Conservation (phyloP, 73 alveolate species). For the Breviolum minutum region DNA sequence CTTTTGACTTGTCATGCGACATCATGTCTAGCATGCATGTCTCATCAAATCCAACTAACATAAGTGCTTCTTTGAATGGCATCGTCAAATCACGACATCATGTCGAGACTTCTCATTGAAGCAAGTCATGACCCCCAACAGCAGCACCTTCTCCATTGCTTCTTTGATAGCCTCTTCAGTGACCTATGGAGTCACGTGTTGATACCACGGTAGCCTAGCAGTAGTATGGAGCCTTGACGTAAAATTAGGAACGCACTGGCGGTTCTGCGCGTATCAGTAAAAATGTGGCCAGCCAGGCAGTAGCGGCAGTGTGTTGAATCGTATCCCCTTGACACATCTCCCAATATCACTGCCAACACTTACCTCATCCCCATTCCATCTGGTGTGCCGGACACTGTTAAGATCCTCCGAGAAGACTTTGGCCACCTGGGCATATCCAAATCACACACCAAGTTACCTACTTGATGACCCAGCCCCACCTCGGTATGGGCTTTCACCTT, state of each 20-base stretch:
- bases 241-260: too few species aligned
- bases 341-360: not conserved
- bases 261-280: too few species aligned
- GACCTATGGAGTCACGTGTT: not conserved
- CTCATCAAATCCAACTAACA: not conserved
- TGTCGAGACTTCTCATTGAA: not conserved
- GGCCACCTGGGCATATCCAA: conserved; percentile 25
- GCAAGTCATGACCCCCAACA: not conserved
- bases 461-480: not conserved
- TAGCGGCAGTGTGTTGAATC: too few species aligned
- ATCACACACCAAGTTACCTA: not conserved
- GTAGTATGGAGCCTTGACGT: too few species aligned
- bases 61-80: too few species aligned
- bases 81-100: not conserved
- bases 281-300: too few species aligned
- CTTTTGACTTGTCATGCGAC: too few species aligned
- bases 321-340: not conserved
- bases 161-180: conserved; percentile 87
- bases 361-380: not conserved
- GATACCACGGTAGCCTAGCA: too few species aligned
- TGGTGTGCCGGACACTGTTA: conserved; percentile 21
- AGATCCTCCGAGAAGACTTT: conserved; percentile 78
- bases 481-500: conserved; percentile 62
- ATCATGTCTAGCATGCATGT: too few species aligned
- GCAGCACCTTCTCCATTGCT: conserved; percentile 78